Base-by-base conservation (phyloP, 345 rosid species). In the Syzygium oleosum region DNA sequence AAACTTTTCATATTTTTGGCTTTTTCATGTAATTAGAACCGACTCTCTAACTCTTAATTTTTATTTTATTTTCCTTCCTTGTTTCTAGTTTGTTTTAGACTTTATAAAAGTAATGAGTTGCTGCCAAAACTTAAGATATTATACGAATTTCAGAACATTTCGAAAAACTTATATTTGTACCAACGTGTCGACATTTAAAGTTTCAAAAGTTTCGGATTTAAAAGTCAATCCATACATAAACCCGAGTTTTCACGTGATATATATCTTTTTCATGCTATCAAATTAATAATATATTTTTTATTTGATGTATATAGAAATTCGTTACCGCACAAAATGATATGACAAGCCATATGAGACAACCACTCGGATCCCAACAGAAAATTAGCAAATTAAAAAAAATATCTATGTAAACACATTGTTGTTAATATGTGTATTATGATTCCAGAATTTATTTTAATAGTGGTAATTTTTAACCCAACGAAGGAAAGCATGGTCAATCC, bases 401-500 rank as follows among this genome's bases (percentile, higher is more conserved):
- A 58, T 4, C 9, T 58, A 13, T 25, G 46, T 23, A 11, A 23
- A 58, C 14, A 1, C 25, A 56, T 56, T 56, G 12, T 56, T 0
- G 0, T 56, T 23, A 10, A 58, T 58, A 58, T 51, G 52, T 9
- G 12, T 58, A 25, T 58, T 10, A 58, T 58, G 29, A 58, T 23
- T 58, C 29, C 29, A 23, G 25, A 58, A 58, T 11, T 58, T 58
- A 12, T 58, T 58, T 58, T 58, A 4, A 25, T 25, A 25, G 14
- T 10, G 1, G 12, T 58, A 25, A 2, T 58, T 58, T 9, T 1
- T 58, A 58, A 25, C 6, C 29, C 3, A 0, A 58, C 0, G 1
- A 58, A 58, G 25, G 63, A 58, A 58, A 58, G 63, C 63, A 58
- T 58, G 11, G 7, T 58, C 29, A 58, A 56, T 58, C n/a, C 25